Conservation (phyloP, 352 stramenopile genomes). For the Vaucheria bursata region DNA sequence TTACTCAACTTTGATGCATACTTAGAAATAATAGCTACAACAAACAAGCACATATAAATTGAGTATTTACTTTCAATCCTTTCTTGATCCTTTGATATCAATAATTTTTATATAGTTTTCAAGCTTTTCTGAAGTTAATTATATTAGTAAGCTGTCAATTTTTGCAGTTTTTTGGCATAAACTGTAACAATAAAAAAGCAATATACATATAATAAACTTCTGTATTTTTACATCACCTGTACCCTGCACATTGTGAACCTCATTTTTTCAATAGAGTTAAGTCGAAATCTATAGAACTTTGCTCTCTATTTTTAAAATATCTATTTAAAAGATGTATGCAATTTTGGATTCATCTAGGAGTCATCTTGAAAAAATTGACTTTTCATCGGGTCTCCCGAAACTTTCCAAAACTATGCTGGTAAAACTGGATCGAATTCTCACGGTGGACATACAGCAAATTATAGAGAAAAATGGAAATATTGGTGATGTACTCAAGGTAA, state of each 20-base stretch:
- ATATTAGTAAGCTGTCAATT: no score
- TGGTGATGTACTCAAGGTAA: conserved; percentile 31
- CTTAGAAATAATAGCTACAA: neutral
- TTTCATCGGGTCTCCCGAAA: conserved; percentile 23
- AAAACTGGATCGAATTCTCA: conserved; percentile 38
- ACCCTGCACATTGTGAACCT: neutral
- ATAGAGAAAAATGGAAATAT: conserved; percentile 18
- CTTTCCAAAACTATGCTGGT: conserved; percentile 11
- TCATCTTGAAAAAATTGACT: conserved; percentile 13
- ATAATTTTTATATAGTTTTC: no score
- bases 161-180: no score
- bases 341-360: conserved; percentile 4
- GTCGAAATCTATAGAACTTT: neutral
- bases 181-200: no score
- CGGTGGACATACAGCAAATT: conserved; percentile 31
- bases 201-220: neutral
- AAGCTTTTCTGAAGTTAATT: no score
- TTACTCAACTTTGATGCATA: neutral
- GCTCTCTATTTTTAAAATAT: neutral
- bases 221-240: neutral
- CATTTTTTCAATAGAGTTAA: neutral
- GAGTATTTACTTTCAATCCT: neutral
- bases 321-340: neutral
- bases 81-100: no score
- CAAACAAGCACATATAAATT: neutral